A percentile compares a stretch with the other conserved stretches of the same genome.
Evolutionary conservation across 148 eudicot genomes (phyloP).

Genomic region (Spergularia bocconei): DNA sequence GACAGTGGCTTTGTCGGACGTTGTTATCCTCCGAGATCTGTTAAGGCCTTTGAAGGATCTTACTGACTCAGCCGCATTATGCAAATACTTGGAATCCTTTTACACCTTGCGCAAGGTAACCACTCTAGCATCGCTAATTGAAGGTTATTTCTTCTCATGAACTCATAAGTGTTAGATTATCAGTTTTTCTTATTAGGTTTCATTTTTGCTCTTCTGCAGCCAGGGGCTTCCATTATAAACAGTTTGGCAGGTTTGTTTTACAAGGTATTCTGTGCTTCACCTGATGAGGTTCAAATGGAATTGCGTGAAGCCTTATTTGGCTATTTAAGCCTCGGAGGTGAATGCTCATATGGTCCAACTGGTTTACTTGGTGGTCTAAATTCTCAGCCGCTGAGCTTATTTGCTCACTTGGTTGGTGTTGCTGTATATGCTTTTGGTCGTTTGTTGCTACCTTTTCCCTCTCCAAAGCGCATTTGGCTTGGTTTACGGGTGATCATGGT

Average conservation of each 20-base stretch:
- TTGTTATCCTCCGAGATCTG: constrained; percentile 60
- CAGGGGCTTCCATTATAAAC: constrained; percentile 74
- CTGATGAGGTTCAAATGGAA: constrained; percentile 70
- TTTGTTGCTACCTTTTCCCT: constrained; percentile 67
- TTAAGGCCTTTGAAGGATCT: constrained; percentile 59
- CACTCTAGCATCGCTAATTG: neutral
- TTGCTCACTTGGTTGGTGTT: constrained; percentile 75
- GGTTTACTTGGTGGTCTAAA: constrained; percentile 76
- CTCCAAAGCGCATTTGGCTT: constrained; percentile 55
- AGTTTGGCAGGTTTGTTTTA: constrained; percentile 75
- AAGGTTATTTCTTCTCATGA: neutral
- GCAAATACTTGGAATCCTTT: constrained; percentile 63
- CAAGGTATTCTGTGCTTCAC: constrained; percentile 74
- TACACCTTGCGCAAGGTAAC: constrained; percentile 81
- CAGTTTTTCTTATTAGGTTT: neutral
- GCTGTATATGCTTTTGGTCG: constrained; percentile 78
- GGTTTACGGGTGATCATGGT: constrained; percentile 61
- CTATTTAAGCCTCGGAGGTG: constrained; percentile 77
- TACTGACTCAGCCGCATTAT: constrained; percentile 46
- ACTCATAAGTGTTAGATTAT: no score
- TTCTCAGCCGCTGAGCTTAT: constrained; percentile 63
- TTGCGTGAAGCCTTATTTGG: constrained; percentile 73
- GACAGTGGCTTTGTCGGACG: constrained; percentile 81
- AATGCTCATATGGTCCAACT: constrained; percentile 60
- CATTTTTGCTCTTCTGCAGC: constrained; percentile 43